Evolutionary conservation across 345 rosid species (phyloP).

Genomic region (Ailanthus altissimus): DNA sequence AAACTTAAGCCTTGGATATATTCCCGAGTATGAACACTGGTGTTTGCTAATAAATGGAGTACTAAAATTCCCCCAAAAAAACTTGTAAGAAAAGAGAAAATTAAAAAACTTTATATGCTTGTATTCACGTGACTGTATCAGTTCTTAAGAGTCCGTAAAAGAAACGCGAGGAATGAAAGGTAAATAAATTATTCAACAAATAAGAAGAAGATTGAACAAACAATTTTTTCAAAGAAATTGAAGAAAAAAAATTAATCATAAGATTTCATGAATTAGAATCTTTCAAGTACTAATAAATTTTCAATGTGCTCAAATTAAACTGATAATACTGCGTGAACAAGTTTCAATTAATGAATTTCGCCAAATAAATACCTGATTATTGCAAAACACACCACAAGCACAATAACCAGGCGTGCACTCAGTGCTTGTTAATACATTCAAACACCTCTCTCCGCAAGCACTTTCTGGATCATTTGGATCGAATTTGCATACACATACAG

Average conservation of each 20-base stretch:
- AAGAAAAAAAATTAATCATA: too few relatives aligned
- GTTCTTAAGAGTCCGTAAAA: too few relatives aligned
- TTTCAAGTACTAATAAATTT: too few relatives aligned
- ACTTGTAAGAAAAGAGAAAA: too few relatives aligned
- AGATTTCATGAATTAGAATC: too few relatives aligned
- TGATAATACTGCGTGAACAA: neutral
- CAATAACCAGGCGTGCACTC: conserved; percentile 91
- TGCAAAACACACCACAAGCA: conserved; percentile 71
- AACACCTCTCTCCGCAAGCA: conserved; percentile 86
- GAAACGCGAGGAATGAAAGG: neutral
- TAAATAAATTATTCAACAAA: too few relatives aligned
- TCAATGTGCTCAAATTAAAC: too few relatives aligned
- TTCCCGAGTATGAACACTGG: neutral
- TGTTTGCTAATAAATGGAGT: neutral
- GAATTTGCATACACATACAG: conserved; percentile 77
- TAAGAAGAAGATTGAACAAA: neutral
- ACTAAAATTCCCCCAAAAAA: neutral
- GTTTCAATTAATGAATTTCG: neutral
- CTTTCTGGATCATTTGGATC: conserved; percentile 68
- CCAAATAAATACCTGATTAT: conserved; percentile 63
- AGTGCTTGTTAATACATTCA: conserved; percentile 81
- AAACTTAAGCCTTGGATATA: neutral
- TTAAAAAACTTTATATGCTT: too few relatives aligned
- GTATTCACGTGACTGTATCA: too few relatives aligned
- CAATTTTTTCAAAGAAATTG: too few relatives aligned